Base-by-base conservation (phyloP, 2,329 filamentous ascomycete genomes). In the Aspergillus sp. region DNA sequence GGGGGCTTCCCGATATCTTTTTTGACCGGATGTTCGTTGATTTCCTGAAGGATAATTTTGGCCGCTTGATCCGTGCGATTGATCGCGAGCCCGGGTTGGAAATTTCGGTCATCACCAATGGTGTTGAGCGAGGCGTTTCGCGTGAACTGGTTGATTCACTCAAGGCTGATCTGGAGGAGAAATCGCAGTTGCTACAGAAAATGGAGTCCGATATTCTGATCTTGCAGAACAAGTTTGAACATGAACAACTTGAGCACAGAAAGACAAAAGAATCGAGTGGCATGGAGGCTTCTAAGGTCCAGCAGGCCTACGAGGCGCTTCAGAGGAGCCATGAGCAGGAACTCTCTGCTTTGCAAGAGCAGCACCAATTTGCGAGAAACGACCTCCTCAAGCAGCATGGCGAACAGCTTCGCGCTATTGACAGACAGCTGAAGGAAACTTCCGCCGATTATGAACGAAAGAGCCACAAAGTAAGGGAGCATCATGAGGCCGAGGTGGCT, bases 41-140 rank as follows among this genome's bases (percentile, higher is more conserved):
- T 54, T 96, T 97, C 64, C 83, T 96, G 63, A 96, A 96, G 65
- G 92, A 97, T 65, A 96, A 96, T 66, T 97, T 95, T 67, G 93
- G 89, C 63, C 87, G 92, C 8, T 76, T 96, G 52, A 77, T 87
- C 36, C 84, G 90, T 56, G 89, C 90, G 13, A 89, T 99, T 61
- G 94, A 99, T 71, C 86, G 93, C 55, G 90, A 96, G 56, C 94
- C 94, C 0, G 90, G 87, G 1, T 78, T 95, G 55, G 94, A 99
- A 68, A 86, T 95, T 22, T 87, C 90, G 0, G 82, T 94, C 10
- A 79, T 91, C 51, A 81, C 86, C 41, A 90, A 92, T 65, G 89
- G 89, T 0, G 76, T 92, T 10, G 86, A 94, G 60, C 92, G 93
- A 64, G 93, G 93, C 3, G 88, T 99, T 35, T 96, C 95, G n/a